Base-by-base conservation (phyloP, 2,329 filamentous ascomycete species). In the Trichoderma gracile region DNA sequence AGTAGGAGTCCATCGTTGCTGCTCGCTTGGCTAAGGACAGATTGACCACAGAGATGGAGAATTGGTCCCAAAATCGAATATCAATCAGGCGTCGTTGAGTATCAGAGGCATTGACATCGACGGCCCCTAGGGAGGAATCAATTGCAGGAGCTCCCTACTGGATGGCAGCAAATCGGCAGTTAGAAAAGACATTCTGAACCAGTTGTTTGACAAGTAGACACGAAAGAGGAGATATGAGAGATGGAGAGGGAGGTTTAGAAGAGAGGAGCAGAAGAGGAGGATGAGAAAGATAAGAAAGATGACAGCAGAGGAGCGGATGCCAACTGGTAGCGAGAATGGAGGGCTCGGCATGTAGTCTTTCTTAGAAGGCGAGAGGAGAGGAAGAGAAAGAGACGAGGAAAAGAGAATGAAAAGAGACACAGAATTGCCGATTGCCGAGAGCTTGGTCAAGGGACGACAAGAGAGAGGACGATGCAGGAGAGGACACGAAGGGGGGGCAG, bases 131-230 rank as follows among this genome's bases (percentile, higher is more conserved):
- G 53, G 23, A 58, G 38, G 56, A 66, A 65, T 59, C 61, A 66
- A 68, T 64, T 71, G 67, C 71, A 68, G 65, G 69, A 71, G 65
- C 68, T 68, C 80, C 77, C 81, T 82, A 79, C 76, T 80, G 75
- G 78, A 81, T 80, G 78, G 78, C 78, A 76, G 79, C 73, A 80
- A 77, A 79, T 78, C 80, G 80, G 80, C 77, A 72, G 83, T 85
- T 85, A 86, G 83, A 86, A 76, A 79, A 77, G 75, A 75, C 75
- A 81, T 80, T 77, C 77, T 80, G 73, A 77, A 71, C 60, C 71
- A 70, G 66, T 58, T 66, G 67, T 65, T 65, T 69, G 70, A 67
- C 67, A 67, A 69, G 65, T 62, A 68, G 66, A 67, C 65, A 62
- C 65, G 52, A 71, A 70, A 69, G 67, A 65, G 63, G 69, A 46